phyloP scores from a whole-genome alignment of 2,329 filamentous ascomycete species.

The Talaromyces sp. region DNA sequence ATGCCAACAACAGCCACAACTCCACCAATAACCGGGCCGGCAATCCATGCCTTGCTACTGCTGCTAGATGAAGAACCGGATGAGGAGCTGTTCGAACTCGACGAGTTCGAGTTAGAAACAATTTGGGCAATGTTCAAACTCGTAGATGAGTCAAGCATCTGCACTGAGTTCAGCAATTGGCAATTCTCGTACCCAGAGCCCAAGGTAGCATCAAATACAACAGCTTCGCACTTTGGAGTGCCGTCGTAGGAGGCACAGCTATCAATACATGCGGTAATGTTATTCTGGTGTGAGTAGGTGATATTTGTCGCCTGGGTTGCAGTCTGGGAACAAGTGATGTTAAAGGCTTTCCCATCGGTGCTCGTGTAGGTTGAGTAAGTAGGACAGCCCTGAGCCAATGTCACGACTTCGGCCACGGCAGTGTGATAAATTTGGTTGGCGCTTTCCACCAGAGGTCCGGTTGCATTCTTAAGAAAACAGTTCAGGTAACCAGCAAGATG shows the following conservation, averaged over 20 bases:
- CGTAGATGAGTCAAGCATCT: not conserved
- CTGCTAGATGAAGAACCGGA: not conserved
- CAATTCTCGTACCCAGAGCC: constrained; percentile 6
- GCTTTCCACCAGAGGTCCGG: not conserved
- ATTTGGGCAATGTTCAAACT: constrained; percentile 3
- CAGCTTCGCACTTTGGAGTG: not conserved
- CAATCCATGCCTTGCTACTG: constrained; percentile 8
- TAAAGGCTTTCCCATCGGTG: not conserved
- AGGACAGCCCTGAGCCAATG: constrained; percentile 1
- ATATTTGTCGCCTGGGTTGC: constrained; percentile 5
- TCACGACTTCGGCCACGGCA: not conserved
- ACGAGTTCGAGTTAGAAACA: not conserved
- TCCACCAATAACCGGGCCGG: constrained; percentile 2
- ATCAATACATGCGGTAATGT: constrained; percentile 6
- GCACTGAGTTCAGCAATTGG: constrained; percentile 4
- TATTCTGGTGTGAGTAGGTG: not conserved
- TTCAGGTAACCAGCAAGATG: constrained; percentile 6
- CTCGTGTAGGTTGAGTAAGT: constrained; percentile 2
- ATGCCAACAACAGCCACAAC: not conserved
- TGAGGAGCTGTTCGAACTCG: not conserved
- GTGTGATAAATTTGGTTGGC: not conserved
- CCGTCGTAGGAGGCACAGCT: not conserved
- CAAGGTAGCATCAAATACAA: constrained; percentile 5
- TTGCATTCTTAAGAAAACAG: constrained; percentile 5
- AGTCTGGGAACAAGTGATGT: constrained; percentile 1